Percentiles rank a stretch among this genome's conserved stretches.
phyloP scores from a whole-genome alignment of 768 basidiomycete genomes.

The Favolaschia claudopus region DNA sequence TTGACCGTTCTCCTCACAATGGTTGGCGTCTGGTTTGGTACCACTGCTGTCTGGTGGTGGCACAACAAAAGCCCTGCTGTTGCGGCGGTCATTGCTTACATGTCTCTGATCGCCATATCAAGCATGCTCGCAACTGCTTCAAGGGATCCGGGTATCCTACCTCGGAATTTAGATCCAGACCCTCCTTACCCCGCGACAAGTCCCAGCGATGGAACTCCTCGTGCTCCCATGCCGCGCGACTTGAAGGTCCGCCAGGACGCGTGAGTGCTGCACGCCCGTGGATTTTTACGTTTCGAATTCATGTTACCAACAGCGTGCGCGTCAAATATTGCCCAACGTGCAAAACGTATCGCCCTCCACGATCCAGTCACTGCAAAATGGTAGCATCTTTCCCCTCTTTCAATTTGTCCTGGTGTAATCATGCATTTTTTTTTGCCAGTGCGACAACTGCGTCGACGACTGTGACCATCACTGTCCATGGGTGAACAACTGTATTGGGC shows the following conservation, averaged over 20 bases:
- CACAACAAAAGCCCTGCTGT: slow-evolving; percentile 73
- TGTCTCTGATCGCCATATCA: slow-evolving; percentile 69
- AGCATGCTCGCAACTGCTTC: slow-evolving; percentile 84
- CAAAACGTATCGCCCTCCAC: slow-evolving; percentile 89
- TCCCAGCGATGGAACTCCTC: slow-evolving; percentile 67
- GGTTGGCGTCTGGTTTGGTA: slow-evolving; percentile 85
- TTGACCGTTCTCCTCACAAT: slow-evolving; percentile 70
- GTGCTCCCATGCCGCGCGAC: slow-evolving; percentile 80
- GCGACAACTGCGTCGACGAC: slow-evolving; percentile 96
- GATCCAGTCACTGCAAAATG: slow-evolving; percentile 96
- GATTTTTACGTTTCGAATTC: background rate
- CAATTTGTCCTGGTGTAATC: background rate
- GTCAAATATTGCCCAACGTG: slow-evolving; percentile 97
- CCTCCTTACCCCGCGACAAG: slow-evolving; percentile 76
- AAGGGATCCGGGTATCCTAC: slow-evolving; percentile 88
- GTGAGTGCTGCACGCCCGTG: slow-evolving; percentile 53
- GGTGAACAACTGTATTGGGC: slow-evolving; percentile 96
- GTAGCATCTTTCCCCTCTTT: slow-evolving; percentile 49
- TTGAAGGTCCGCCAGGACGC: slow-evolving; percentile 78
- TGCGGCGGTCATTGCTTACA: slow-evolving; percentile 61
- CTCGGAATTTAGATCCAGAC: slow-evolving; percentile 84
- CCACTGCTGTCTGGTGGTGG: slow-evolving; percentile 93
- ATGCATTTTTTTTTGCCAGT: slow-evolving; percentile 61
- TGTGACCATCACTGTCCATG: slow-evolving; percentile 93
- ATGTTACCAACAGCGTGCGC: slow-evolving; percentile 64